Percentiles rank a stretch among this genome's conserved stretches.
Conservation (phyloP, 192 early-diverging fungal species). For the Coemansia asiatica region DNA sequence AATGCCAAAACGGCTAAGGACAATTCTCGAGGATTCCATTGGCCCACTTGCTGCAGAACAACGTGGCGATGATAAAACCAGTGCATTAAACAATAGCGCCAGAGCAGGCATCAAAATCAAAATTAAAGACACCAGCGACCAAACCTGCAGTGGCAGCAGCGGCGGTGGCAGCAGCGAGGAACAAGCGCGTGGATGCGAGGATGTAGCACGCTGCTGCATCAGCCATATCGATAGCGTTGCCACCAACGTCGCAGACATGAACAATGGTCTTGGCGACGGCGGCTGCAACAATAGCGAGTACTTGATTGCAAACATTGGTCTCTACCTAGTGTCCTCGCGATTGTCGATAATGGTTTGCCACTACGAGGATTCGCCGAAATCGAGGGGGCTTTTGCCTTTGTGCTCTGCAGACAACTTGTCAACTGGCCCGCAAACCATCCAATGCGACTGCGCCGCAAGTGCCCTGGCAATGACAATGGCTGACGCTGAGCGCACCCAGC, state of each 20-base stretch:
- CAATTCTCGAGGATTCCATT: constrained; percentile 51
- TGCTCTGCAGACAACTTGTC: constrained; percentile 1
- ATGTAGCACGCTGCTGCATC: background rate
- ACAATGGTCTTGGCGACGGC: constrained; percentile 1
- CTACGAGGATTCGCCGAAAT: constrained; percentile 31
- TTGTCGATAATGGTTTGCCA: constrained; percentile 50
- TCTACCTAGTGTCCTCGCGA: constrained; percentile 49
- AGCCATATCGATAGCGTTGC: background rate
- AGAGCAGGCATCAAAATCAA: constrained; percentile 2
- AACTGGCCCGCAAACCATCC: constrained; percentile 6
- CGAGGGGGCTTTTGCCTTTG: constrained; percentile 14
- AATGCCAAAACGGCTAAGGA: constrained; percentile 47
- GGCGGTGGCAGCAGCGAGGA: constrained; percentile 1
- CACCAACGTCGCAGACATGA: background rate
- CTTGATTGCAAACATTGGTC: constrained; percentile 50
- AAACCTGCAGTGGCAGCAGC: constrained; percentile 4
- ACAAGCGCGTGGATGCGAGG: background rate
- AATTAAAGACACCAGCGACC: background rate
- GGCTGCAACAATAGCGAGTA: constrained; percentile 23
- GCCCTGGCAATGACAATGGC: constrained; percentile 15
- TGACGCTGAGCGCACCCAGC: constrained; percentile 35
- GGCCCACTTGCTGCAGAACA: constrained; percentile 16
- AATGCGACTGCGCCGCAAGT: constrained; percentile 43
- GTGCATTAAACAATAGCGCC: background rate
- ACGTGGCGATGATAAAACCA: background rate